phyloP scores from a whole-genome alignment of 2,329 filamentous ascomycete species.

The Amylocarpus encephaloides region DNA sequence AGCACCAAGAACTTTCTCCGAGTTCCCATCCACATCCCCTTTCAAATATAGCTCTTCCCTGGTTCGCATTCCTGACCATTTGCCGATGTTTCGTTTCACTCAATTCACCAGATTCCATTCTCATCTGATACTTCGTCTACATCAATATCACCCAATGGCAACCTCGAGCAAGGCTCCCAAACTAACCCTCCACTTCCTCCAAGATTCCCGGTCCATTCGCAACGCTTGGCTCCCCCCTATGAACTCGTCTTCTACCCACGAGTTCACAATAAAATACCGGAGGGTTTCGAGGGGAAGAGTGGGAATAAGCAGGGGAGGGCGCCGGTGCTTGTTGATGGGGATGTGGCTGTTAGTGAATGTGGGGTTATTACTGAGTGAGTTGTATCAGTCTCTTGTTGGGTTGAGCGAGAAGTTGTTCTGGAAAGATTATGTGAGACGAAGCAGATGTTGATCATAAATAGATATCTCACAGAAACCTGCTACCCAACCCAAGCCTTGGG shows the following conservation, averaged over 20 bases:
- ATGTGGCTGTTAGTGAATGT: conserved; percentile 37
- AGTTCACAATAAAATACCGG: conserved; percentile 35
- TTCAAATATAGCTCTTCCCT: background rate
- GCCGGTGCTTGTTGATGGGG: conserved; percentile 38
- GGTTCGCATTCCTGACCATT: too few relatives aligned
- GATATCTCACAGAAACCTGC: background rate
- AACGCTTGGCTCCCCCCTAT: conserved; percentile 40
- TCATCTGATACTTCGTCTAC: background rate
- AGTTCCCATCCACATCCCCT: background rate
- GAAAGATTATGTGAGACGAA: background rate
- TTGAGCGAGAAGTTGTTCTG: background rate
- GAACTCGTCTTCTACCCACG: conserved; percentile 36
- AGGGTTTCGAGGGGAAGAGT: conserved; percentile 36
- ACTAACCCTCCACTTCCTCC: conserved; percentile 33
- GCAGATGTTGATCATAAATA: background rate
- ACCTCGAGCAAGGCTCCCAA: conserved; percentile 32
- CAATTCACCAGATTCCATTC: too few relatives aligned
- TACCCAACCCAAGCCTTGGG: background rate
- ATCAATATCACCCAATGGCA: background rate
- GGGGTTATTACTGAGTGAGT: conserved; percentile 41
- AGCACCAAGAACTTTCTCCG: background rate
- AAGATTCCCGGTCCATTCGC: conserved; percentile 33
- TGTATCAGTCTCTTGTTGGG: background rate
- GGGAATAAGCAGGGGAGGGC: conserved; percentile 40
- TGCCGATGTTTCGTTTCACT: too few relatives aligned